Evolutionary conservation across 164 flowering plant species (phyloP).

Genomic region (Nymphaea thermarum): DNA sequence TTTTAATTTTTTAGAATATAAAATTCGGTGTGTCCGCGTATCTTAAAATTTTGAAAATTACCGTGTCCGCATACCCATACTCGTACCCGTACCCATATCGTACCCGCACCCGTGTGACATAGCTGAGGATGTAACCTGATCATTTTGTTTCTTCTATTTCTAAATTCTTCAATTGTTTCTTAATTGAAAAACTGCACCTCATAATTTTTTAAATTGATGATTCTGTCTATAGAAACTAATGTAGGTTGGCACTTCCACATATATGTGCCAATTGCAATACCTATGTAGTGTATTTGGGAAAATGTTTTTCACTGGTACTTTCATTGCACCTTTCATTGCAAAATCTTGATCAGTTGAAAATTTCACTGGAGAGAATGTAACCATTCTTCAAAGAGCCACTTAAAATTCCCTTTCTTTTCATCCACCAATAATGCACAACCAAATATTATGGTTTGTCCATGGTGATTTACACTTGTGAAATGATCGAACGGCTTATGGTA

Average conservation of each 20-base stretch:
- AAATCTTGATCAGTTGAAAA: slow-evolving; percentile 7
- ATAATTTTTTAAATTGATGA: neutral
- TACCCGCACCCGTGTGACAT: too few relatives aligned
- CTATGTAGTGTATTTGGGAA: slow-evolving; percentile 7
- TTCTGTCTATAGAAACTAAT: neutral
- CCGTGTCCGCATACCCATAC: too few relatives aligned
- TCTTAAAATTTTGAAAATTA: too few relatives aligned
- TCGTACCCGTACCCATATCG: too few relatives aligned
- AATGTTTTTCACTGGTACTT: slow-evolving; percentile 2
- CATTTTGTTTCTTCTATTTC: neutral
- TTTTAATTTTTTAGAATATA: too few relatives aligned
- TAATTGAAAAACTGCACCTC: neutral
- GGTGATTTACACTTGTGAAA: slow-evolving; percentile 6
- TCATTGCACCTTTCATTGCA: neutral
- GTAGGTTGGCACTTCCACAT: neutral
- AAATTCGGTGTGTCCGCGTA: too few relatives aligned
- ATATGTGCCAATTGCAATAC: slow-evolving; percentile 4
- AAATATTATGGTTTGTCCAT: slow-evolving; percentile 4
- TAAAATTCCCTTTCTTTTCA: slow-evolving; percentile 3
- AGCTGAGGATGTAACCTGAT: neutral
- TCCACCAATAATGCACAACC: slow-evolving; percentile 4
- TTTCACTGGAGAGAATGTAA: slow-evolving; percentile 3
- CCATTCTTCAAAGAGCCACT: slow-evolving; percentile 9
- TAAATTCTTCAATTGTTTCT: slow-evolving; percentile 6
- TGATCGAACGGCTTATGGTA: slow-evolving; percentile 4